Conservation (phyloP, 139 green algal species). For the Chlorella sp. region DNA sequence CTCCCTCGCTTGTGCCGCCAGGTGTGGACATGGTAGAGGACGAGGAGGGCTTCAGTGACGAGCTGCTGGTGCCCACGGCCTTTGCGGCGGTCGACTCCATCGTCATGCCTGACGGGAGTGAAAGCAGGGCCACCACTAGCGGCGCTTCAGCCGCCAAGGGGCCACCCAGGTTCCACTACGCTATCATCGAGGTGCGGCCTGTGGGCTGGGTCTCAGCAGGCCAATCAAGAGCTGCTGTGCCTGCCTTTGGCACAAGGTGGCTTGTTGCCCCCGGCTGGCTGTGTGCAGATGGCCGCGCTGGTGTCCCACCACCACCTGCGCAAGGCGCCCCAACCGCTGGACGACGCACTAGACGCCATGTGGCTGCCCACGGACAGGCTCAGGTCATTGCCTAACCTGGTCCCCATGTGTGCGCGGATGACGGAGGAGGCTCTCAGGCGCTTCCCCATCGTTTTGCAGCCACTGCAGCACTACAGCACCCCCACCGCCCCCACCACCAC, state of each 20-base stretch:
- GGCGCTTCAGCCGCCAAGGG: too few species aligned
- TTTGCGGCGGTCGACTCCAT: conserved; percentile 52
- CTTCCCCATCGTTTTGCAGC: background rate
- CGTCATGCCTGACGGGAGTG: background rate
- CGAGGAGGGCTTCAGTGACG: background rate
- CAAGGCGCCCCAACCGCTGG: conserved; percentile 9
- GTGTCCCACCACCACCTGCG: background rate
- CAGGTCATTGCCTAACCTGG: conserved; percentile 1
- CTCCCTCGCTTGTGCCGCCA: background rate
- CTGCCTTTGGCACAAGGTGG: background rate
- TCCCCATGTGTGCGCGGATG: background rate
- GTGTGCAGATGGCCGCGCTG: conserved; percentile 20
- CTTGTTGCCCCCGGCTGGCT: background rate
- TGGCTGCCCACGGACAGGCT: conserved; percentile 22
- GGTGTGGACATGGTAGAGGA: conserved; percentile 21
- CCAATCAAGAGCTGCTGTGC: background rate
- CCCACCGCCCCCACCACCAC: too few species aligned
- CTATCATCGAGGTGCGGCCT: conserved; percentile 39
- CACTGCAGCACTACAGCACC: too few species aligned
- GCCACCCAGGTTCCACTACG: conserved; percentile 40
- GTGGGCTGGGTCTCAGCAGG: background rate
- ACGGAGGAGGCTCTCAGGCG: background rate
- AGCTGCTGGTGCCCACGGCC: conserved; percentile 29
- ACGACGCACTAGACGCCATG: conserved; percentile 27
- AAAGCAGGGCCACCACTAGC: too few species aligned